Base-by-base conservation (phyloP, 2,329 filamentous ascomycete species). In the Fusarium cicatricum region DNA sequence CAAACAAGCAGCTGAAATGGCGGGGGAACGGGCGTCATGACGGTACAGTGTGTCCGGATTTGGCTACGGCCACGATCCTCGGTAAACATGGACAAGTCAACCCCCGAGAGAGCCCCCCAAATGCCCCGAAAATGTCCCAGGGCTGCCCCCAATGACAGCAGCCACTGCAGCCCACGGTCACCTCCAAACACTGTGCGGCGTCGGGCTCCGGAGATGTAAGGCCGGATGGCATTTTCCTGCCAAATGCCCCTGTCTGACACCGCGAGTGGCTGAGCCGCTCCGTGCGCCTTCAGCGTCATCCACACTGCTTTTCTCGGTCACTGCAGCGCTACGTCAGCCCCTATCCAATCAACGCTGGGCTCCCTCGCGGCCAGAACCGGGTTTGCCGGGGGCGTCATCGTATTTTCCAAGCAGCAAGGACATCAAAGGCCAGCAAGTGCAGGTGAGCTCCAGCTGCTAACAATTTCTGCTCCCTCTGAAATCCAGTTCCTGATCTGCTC, bases 341-440 rank as follows among this genome's bases (percentile, higher is more conserved):
- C 17, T 57, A 28, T 16, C 65, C 67, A 69, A 69, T 68, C n/a
- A 49, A 43, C 48, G 41, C 28, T 44, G 21, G 46, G 17, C 40
- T 57, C 38, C 38, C 48, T 55, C 34, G 52, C 62, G 65, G 59
- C 56, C 63, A 68, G 67, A 67, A 67, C 67, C 67, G 67, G 65
- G 58, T 62, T 70, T 70, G 58, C 64, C 66, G 62, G 65, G 57
- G 65, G 51, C 63, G 67, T 70, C 68, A 70, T 69, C 44, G 62
- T 59, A 55, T 62, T 68, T 69, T 62, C 51, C 59, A 63, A 53
- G 48, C 55, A 61, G 49, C 46, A 58, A n/a, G 65, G 65, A 68
- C 65, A 65, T 68, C 65, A 68, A 68, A 68, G 61, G 42, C 66
- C 56, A 60, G 52, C 44, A 57, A 36, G 23, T 23, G 36, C 44